A percentile compares a stretch with the other conserved stretches of the same genome.
These are phyloP conservation scores for Sporothrix phasma DNA, from an alignment of 2,329 filamentous ascomycete genomes.

Conservation along the genomic window DNA sequence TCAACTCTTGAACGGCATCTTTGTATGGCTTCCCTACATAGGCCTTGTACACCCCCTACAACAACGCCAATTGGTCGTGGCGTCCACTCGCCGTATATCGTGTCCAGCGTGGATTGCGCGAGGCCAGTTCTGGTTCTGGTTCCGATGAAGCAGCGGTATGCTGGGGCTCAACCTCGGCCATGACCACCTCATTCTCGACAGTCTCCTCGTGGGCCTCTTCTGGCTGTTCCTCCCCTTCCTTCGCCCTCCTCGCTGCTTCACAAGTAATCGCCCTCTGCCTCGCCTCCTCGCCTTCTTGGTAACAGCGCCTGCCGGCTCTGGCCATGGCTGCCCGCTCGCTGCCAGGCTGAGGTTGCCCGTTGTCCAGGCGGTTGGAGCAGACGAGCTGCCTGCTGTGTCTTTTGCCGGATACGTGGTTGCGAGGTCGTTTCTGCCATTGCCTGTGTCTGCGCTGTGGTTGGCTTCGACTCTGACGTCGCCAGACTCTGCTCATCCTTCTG, in stretches of 20 bases:
- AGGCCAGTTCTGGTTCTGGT: conserved; percentile 15
- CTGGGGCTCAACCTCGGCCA: conserved; percentile 11
- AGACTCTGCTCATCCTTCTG: neutral
- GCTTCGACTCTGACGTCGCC: neutral
- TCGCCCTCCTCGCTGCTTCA: neutral
- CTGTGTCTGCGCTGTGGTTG: neutral
- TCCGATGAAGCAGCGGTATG: conserved; percentile 11
- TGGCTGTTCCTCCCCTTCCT: conserved; percentile 2
- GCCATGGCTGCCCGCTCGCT: conserved; percentile 9
- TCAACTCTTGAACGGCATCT: neutral
- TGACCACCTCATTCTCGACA: neutral
- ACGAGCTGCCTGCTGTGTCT: neutral
- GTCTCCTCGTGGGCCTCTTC: conserved; percentile 14
- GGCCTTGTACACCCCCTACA: conserved; percentile 21
- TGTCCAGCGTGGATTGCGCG: conserved; percentile 36
- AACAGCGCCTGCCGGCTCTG: conserved; percentile 10
- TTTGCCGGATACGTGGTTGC: neutral
- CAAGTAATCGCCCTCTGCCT: no score
- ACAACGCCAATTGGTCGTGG: conserved; percentile 49
- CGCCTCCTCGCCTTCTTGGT: neutral
- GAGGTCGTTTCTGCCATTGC: neutral
- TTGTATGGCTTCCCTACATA: neutral
- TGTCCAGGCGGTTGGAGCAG: conserved; percentile 3
- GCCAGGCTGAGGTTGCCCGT: conserved; percentile 11
- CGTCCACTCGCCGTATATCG: conserved; percentile 44